Evolutionary conservation across 2,329 filamentous ascomycete genomes (phyloP).

Genomic region (Fusarium pseudonygamai): DNA sequence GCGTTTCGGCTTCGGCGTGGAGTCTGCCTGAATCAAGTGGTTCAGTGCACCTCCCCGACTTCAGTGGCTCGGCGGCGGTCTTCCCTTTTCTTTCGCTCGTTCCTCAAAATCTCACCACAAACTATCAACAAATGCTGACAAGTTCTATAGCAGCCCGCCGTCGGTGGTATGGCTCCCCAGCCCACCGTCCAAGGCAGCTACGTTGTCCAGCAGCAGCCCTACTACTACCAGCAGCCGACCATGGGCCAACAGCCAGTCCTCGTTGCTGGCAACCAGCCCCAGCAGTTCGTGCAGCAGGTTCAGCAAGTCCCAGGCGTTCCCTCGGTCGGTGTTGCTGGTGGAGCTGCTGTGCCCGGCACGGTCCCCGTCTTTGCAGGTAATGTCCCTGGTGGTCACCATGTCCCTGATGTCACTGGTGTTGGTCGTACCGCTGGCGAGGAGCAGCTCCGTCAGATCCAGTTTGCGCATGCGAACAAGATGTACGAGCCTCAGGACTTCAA

Average conservation of each 20-base stretch:
- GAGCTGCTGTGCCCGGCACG: constrained; percentile 34
- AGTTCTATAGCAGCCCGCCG: constrained; percentile 44
- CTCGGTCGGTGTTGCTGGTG: constrained; percentile 39
- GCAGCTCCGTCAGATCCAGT: constrained; percentile 57
- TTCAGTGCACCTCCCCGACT: background rate
- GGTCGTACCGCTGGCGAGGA: constrained; percentile 62
- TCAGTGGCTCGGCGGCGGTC: background rate
- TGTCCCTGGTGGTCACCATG: constrained; percentile 42
- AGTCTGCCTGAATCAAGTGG: background rate
- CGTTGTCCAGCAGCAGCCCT: constrained; percentile 49
- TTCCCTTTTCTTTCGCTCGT: background rate
- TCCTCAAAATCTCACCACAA: background rate
- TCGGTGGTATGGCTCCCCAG: constrained; percentile 43
- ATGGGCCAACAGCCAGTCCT: constrained; percentile 46
- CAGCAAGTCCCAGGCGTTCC: constrained; percentile 43
- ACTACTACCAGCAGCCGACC: constrained; percentile 45
- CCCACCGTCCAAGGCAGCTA: constrained; percentile 41
- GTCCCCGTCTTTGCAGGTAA: constrained; percentile 55
- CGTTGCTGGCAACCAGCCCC: constrained; percentile 42
- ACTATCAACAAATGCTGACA: constrained; percentile 22
- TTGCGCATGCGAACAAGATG: constrained; percentile 60
- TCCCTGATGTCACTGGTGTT: constrained; percentile 62
- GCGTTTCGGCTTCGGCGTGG: background rate
- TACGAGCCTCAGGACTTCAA: constrained; percentile 70
- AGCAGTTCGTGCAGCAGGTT: constrained; percentile 39